Evolutionary conservation across 2,329 filamentous ascomycete species (phyloP).

Genomic region (Sphaerulina vaccinii): DNA sequence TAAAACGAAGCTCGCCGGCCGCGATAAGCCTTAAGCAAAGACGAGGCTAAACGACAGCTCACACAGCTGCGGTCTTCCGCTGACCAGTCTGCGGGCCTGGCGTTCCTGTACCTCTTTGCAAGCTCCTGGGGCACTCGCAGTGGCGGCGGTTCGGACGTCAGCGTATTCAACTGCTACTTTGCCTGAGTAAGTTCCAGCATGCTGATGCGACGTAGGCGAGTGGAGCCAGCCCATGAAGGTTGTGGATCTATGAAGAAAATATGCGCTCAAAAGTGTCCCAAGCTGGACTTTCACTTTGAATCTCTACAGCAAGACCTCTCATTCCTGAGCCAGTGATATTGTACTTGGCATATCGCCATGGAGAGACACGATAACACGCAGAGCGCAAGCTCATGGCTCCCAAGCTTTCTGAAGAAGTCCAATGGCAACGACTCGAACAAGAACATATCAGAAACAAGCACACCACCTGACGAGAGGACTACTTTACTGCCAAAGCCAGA

Average conservation of each 20-base stretch:
- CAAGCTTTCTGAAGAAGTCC: slow-evolving; percentile 22
- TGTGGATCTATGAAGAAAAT: slow-evolving; percentile 2
- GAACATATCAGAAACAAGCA: slow-evolving; percentile 2
- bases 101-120: not conserved
- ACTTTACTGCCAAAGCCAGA: slow-evolving; percentile 45
- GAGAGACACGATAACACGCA: slow-evolving; percentile 25
- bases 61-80: slow-evolving; percentile 3
- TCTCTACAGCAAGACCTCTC: too few species aligned
- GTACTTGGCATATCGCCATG: slow-evolving; percentile 17
- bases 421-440: slow-evolving; percentile 2
- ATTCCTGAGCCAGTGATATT: too few species aligned
- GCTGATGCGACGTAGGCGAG: not conserved
- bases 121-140: not conserved
- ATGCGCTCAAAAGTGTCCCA: not conserved
- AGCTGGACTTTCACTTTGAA: not conserved
- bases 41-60: slow-evolving; percentile 12
- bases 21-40: slow-evolving; percentile 18
- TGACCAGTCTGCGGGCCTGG: not conserved
- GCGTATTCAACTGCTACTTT: slow-evolving; percentile 6
- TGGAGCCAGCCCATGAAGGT: not conserved
- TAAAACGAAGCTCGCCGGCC: slow-evolving; percentile 12
- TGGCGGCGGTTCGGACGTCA: slow-evolving; percentile 1
- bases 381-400: slow-evolving; percentile 32
- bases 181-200: not conserved
- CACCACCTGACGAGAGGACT: slow-evolving; percentile 42